Evolutionary conservation across 768 basidiomycete genomes (phyloP), one percentile per base, ranked within the genome.

Genomic region (Macrolepiota dolichaula): DNA sequence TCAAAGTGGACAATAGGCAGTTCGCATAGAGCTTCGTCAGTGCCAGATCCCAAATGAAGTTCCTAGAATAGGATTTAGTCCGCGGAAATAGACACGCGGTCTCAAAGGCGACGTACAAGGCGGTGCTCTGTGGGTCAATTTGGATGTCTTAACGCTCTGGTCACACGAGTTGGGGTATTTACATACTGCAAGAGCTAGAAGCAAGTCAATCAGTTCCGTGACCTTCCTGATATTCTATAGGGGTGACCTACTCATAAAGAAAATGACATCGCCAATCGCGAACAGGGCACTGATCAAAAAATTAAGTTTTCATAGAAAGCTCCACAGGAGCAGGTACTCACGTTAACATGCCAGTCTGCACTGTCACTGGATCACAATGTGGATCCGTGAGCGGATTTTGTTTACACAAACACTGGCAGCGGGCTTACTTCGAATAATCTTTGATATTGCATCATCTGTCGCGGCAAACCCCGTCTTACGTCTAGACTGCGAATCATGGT

Each of bases 31-130:
- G 71, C 56, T 81, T 82, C 1, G 79, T 74, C 13, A 83, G 69
- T 11, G 79, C 72, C 22, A 83, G 69, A 62, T 81, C 81, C 77
- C 78, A 83, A 9, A 81, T 61, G 64, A 83, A 83, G 64, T 81
- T 82, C 25, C 79, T 78, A 51, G 1, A 49, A 19, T 12, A 46
- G 51, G 9, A 29, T 22, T 27, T 15, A 55, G 24, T 19, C 13
- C 25, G 15, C 15, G 32, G 27, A 27, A 3, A 37, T 2, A 12
- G 19, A 62, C 25, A 36, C n/a, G 27, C 9, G 35, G 13, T 32
- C 5, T 6, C 7, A 12, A 52, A 54, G 12, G 50, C 27, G 10
- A 70, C 79, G 68, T 64, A 81, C 79, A 81, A 64, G 19, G 79
- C 77, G 6, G 79, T 78, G 55, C 73, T 76, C 80, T 81, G 42